A percentile compares a stretch with the other conserved stretches of the same genome.
Evolutionary conservation across 179 eudicot genomes (phyloP).

Genomic region (Silene coronaria): DNA sequence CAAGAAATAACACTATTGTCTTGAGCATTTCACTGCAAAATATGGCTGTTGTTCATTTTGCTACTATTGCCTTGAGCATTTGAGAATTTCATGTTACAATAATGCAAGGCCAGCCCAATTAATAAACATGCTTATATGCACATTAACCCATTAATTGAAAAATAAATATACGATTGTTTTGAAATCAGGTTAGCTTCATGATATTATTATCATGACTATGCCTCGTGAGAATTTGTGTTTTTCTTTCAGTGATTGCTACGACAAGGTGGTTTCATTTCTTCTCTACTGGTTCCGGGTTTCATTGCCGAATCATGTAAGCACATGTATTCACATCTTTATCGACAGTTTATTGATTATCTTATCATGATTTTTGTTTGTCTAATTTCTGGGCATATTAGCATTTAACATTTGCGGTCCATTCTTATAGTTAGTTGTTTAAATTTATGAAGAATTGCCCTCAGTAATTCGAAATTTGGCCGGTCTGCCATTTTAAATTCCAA

Average conservation of each 20-base stretch:
- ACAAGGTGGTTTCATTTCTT: slow-evolving; percentile 66
- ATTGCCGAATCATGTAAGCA: slow-evolving; percentile 63
- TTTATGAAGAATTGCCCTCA: too few species aligned
- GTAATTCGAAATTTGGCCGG: too few species aligned
- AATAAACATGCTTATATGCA: background rate
- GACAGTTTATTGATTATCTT: background rate
- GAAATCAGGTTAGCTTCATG: too few species aligned
- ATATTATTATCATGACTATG: background rate
- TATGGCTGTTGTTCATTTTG: background rate
- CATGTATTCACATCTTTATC: slow-evolving; percentile 13
- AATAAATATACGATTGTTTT: too few species aligned
- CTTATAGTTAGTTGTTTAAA: background rate
- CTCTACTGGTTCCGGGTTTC: slow-evolving; percentile 88
- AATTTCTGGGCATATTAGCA: background rate
- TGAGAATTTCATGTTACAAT: background rate
- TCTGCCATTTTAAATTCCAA: too few species aligned
- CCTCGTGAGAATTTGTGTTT: background rate
- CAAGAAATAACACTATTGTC: background rate
- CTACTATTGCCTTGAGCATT: background rate
- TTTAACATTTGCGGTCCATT: background rate
- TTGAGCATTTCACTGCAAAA: background rate
- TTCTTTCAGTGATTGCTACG: slow-evolving; percentile 66
- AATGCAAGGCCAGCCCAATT: background rate
- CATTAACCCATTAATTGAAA: background rate
- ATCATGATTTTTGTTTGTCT: background rate